A percentile compares a stretch with the other conserved stretches of the same genome.
Evolutionary conservation across 1,139 yeast genomes (phyloP).

Genomic region (Pichia sp.): DNA sequence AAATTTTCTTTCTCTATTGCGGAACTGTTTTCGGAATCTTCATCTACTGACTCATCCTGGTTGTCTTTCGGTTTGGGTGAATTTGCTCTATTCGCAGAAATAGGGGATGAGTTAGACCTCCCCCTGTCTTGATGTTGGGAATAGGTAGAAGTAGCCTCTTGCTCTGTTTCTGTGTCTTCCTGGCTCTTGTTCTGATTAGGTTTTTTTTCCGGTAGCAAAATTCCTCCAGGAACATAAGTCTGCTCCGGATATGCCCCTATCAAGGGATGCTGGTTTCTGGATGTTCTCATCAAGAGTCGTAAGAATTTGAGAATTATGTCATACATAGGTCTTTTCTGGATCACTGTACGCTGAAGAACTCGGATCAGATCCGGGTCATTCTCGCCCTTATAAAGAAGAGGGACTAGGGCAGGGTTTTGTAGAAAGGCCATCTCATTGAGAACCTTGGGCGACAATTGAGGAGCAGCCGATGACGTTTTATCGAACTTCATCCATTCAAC

Average conservation of each 20-base stretch:
- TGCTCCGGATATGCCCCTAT: conserved; percentile 18
- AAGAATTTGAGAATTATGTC: conserved; percentile 13
- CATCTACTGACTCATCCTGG: neutral
- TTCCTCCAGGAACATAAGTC: conserved; percentile 8
- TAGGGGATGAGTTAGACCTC: too few species aligned
- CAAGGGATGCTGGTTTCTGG: conserved; percentile 12
- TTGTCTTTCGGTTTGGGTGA: neutral
- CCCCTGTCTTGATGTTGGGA: too few species aligned
- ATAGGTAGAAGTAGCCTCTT: too few species aligned
- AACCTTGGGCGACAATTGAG: conserved; percentile 4
- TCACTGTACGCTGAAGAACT: conserved; percentile 4
- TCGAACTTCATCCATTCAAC: neutral
- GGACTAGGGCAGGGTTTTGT: conserved; percentile 10
- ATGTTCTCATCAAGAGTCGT: conserved; percentile 14
- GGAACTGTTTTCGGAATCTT: too few species aligned
- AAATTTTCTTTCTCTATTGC: neutral
- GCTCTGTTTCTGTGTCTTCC: neutral
- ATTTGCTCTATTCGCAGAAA: neutral
- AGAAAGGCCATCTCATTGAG: conserved; percentile 13
- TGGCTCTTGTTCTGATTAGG: neutral
- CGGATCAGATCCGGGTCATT: neutral
- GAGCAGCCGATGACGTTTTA: neutral
- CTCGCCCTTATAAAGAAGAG: neutral
- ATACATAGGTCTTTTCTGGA: conserved; percentile 7
- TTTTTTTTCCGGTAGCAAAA: neutral